Evolutionary conservation across 2,329 filamentous ascomycete species (phyloP), one percentile per base, ranked within the genome.

Genomic region (Teratosphaeriaceae sp.): DNA sequence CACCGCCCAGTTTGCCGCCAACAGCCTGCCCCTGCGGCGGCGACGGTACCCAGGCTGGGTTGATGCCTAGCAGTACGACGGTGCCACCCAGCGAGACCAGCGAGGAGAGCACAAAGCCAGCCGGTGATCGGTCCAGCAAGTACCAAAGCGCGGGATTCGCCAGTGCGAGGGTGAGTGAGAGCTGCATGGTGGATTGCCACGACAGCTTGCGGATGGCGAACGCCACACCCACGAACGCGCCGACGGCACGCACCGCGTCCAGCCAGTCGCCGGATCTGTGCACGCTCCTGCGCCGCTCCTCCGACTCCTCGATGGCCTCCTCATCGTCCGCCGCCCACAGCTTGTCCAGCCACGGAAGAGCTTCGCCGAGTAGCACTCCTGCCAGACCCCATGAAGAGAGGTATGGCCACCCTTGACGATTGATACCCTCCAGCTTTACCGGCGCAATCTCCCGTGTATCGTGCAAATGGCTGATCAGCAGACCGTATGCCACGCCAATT

Each of bases 111-210:
- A 92, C 69, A 53, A 97, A 84, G 3, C 92, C 92, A 0, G 88
- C 78, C 53, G 80, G 82, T 36, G 88, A 92, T 39, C 90, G 85
- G 66, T 98, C 92, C 59, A 98, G 85, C 19, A 97, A 74, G 66
- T 94, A 98, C 92, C 92, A 98, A 15, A 98, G 71, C 8, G 92
- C 84, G 1, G 92, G 90, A 61, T 97, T 97, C 16, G 85, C 87
- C 46, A 97, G 79, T 18, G 88, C 86, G 38, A 98, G 80, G 1
- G 89, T 92, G 20, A 94, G 66, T 1, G 89, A 94, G 16, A 94
- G 81, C 65, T 98, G 92, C n/a, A 95, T 79, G 1, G 88, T 92
- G 7, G 89, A 96, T 56, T 89, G 78, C 92, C 92, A 98, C 1
- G 88, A 85, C 8, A 96, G 78, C 64, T 85, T 87, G 51, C 92